These are phyloP conservation scores for Symbiodinium pilosum DNA, from an alignment of 73 alveolate genomes.

Conservation along the genomic window DNA sequence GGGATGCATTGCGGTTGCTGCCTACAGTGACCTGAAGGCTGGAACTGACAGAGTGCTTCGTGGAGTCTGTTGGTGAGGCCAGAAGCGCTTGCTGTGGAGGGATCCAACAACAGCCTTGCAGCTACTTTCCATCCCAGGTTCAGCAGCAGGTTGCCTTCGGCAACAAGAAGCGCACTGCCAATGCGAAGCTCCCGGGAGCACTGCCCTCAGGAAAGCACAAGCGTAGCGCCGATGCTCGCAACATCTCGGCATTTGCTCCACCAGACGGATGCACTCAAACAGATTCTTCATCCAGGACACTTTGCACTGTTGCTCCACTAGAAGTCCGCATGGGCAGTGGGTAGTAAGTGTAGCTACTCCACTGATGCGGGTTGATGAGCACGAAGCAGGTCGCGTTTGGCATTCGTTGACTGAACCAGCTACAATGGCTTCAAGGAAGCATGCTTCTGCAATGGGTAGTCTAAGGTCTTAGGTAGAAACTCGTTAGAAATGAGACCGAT, in stretches of 20 bases:
- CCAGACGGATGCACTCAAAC: not conserved
- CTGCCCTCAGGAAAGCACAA: not conserved
- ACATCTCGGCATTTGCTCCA: too few relatives aligned
- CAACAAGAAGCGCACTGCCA: constrained; percentile 46
- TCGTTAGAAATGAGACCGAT: not conserved
- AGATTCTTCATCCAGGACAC: too few relatives aligned
- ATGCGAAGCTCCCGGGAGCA: constrained; percentile 4
- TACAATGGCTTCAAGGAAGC: constrained; percentile 53
- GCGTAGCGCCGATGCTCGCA: too few relatives aligned
- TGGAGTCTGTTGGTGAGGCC: constrained; percentile 39
- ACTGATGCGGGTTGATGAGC: too few relatives aligned
- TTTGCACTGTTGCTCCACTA: too few relatives aligned
- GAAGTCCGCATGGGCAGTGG: not conserved
- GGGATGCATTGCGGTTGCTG: not conserved
- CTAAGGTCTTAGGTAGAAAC: not conserved
- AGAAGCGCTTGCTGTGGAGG: not conserved
- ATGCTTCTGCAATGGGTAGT: not conserved
- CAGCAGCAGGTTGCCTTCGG: constrained; percentile 47
- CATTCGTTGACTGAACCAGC: constrained; percentile 68
- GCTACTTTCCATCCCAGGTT: not conserved
- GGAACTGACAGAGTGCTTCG: constrained; percentile 16
- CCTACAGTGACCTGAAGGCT: not conserved
- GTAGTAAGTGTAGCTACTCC: too few relatives aligned
- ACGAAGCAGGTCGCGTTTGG: constrained; percentile 33
- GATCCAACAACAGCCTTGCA: not conserved